These are phyloP conservation scores for Rhynchospora tenuis DNA, from an alignment of 176 grass and related monocot genomes.

Conservation along the genomic window DNA sequence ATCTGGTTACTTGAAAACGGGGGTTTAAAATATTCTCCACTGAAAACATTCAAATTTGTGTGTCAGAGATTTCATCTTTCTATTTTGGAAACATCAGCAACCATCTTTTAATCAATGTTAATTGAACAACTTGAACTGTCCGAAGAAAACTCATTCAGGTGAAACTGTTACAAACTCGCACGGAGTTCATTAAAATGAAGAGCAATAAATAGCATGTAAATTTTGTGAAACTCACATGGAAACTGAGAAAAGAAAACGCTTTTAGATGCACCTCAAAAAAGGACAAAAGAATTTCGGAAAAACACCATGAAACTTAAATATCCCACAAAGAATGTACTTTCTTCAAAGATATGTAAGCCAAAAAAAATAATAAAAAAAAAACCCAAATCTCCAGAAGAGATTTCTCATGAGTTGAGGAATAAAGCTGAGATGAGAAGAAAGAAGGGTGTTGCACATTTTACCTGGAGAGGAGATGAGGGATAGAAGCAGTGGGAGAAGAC, in stretches of 20 bases:
- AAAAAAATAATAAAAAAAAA: not conserved
- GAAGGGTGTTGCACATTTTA: not conserved
- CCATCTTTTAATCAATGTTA: not conserved
- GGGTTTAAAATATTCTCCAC: not conserved
- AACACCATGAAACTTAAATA: not conserved
- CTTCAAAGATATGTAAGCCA: not conserved
- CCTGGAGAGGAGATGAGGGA: not conserved
- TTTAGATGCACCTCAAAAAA: not conserved
- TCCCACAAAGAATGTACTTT: not conserved
- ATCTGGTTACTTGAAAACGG: too few species aligned
- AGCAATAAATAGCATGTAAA: too few species aligned
- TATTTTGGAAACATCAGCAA: not conserved
- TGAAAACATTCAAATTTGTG: not conserved
- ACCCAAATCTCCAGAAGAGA: not conserved
- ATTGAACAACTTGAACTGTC: too few species aligned
- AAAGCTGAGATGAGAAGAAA: not conserved
- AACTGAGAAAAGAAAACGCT: not conserved
- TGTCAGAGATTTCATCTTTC: not conserved
- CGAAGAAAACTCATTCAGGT: too few species aligned
- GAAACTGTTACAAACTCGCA: too few species aligned
- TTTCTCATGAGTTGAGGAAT: not conserved
- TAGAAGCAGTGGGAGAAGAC: not conserved
- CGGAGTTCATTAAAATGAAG: too few species aligned
- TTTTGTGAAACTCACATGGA: not conserved
- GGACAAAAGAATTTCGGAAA: not conserved